Base-by-base conservation (phyloP, 768 basidiomycete genomes). In the Sporobolomyces pararoseus region DNA sequence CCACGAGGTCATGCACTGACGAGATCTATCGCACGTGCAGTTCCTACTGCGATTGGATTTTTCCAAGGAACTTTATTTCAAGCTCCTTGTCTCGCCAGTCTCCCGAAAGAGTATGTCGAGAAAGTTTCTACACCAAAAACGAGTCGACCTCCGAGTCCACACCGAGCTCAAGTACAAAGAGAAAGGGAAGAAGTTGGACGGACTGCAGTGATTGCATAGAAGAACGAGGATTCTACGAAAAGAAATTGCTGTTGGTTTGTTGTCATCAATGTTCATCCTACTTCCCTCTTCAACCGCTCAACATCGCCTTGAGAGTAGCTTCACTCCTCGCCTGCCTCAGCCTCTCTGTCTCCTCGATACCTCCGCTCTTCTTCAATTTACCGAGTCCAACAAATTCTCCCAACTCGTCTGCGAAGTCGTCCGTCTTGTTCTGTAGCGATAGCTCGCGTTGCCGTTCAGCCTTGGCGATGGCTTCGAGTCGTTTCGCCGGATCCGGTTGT, bases 401-500 rank as follows among this genome's bases (percentile, higher is more conserved):
- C 75, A 99, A 78, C 82, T 98, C 95, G 19, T 84, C 82, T 75
- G 91, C 85, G 79, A 97, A 86, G 74, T 90, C 91, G 79, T 96
- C 91, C 51, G 88, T 84, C 66, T 85, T 83, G 55, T 63, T 72
- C 27, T 86, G 86, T 25, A 88, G 81, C 78, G 93, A 89, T 80
- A 85, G 86, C 80, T 91, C 85, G 62, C 95, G 81, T 70, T 82
- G 85, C 4, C 65, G 55, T 58, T 66, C 69, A 76, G 85, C 95
- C 72, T 88, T 88, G 76, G 88, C 93, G 68, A 99, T 98, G 10
- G 95, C 95, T 79, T 91, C 90, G 81, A 97, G 82, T 59, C 95
- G 86, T 76, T 84, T 84, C 73, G 89, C 86, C 10, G 91, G 89
- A 76, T 97, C 92, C 5, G 89, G 83, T 6, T 87, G 81, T 19